Evolutionary conservation across 2,329 filamentous ascomycete species (phyloP), one percentile per base, ranked within the genome.

Genomic region (Sporothrix inflata): DNA sequence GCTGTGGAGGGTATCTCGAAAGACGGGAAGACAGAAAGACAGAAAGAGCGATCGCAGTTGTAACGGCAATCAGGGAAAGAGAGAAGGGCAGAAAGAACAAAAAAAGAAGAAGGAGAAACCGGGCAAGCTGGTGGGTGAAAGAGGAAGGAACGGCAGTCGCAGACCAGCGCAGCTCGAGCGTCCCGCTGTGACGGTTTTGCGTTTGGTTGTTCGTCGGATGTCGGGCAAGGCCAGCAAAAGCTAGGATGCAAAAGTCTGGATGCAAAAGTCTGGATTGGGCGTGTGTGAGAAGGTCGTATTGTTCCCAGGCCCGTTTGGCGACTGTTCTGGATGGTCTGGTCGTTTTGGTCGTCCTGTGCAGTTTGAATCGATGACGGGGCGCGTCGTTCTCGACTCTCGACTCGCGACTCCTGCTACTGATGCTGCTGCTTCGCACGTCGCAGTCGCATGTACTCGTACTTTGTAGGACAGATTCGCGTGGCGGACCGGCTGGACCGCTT

Each of bases 401-500:
- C 34, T 66, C 27, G 19, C 27, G 45, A 21, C 27, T 24, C 14
- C 42, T 16, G 42, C 42, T 19, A 16, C 19, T 47, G 14, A 16
- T 16, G 42, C 40, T 61, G 30, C 57, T 61, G 30, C 9, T 63
- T 40, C 21, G 34, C n/a, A 24, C 57, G 34, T 65, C 60, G 38
- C 60, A 65, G 60, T 27, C 60, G 60, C 34, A 63, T 55, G 24
- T 55, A 55, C 21, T 27, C 21, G 60, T 63, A 21, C 60, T 65
- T 12, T 53, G 65, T 69, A 19, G 45, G 70, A 63, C 47, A 60
- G 60, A 55, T 27, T 69, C 51, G 67, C 60, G 60, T 45, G 60
- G 38, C 67, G 51, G 67, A 69, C 67, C 67, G 67, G 67, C 21
- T 60, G 67, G 67, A 69, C 67, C 67, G 67, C 38, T 55, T n/a